Conservation (phyloP, 257 asterid species). For the Nicotiana undulata region DNA sequence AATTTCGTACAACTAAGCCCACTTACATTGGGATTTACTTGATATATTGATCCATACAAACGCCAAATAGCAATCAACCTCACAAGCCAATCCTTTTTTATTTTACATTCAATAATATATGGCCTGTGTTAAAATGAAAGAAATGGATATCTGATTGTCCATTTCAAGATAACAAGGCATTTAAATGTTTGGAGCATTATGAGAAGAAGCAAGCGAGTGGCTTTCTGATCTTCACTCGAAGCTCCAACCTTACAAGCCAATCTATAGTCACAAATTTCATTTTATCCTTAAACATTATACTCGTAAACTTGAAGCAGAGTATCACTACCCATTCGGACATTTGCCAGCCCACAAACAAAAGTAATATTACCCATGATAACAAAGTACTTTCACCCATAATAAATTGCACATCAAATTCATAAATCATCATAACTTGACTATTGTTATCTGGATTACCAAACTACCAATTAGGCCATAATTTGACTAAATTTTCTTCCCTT, state of each 20-base stretch:
- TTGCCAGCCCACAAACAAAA: no score
- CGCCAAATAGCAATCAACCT: not conserved
- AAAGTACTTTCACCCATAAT: not conserved
- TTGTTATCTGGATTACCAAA: no score
- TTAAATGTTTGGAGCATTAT: conserved; percentile 23
- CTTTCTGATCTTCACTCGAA: conserved; percentile 30
- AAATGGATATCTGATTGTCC: conserved; percentile 9
- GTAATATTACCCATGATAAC: not conserved
- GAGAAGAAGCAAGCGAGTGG: conserved; percentile 24
- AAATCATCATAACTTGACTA: no score
- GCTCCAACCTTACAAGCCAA: conserved; percentile 5
- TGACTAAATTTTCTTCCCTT: no score
- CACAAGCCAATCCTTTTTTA: no score
- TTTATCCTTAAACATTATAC: no score
- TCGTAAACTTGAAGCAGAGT: no score
- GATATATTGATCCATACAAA: not conserved
- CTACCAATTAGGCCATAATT: no score
- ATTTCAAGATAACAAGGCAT: conserved; percentile 13
- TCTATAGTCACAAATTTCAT: no score
- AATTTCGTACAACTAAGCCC: not conserved
- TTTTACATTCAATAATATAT: conserved; percentile 1
- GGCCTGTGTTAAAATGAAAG: not conserved
- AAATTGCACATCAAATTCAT: not conserved
- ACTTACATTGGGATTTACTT: not conserved
- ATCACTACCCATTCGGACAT: no score